These are phyloP conservation scores for Claviceps digitariae DNA, from an alignment of 2,329 filamentous ascomycete species.

Conservation along the genomic window DNA sequence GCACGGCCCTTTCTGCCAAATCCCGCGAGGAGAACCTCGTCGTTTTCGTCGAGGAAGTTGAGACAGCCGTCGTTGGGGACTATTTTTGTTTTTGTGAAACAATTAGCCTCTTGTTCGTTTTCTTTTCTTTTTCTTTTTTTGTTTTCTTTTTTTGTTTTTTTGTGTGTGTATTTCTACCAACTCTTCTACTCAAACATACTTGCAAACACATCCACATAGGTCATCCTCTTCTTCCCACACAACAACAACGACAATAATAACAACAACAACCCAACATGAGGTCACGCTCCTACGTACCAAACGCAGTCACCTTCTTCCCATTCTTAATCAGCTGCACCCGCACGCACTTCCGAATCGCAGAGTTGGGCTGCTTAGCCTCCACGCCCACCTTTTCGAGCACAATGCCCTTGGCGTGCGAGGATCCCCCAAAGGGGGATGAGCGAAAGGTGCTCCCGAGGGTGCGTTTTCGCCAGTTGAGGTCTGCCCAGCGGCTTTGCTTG, in stretches of 20 bases:
- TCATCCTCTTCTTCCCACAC: too few species aligned
- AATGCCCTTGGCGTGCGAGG: slow-evolving; percentile 99
- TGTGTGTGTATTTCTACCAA: too few species aligned
- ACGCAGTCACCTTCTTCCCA: slow-evolving; percentile 58
- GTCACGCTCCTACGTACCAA: background rate
- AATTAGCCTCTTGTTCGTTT: too few species aligned
- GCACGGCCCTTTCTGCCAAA: background rate
- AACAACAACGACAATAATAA: too few species aligned
- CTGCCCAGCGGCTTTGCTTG: background rate
- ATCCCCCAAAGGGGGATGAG: slow-evolving; percentile 63
- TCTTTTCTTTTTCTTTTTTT: too few species aligned
- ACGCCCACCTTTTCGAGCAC: slow-evolving; percentile 99
- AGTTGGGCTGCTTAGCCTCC: slow-evolving; percentile 99
- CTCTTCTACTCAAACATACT: too few species aligned
- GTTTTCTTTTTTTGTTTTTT: too few species aligned
- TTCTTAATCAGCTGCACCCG: slow-evolving; percentile 99
- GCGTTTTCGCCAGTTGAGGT: background rate
- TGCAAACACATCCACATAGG: too few species aligned
- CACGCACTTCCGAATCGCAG: slow-evolving; percentile 98
- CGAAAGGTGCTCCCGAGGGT: background rate
- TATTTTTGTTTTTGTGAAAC: background rate
- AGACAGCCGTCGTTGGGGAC: background rate
- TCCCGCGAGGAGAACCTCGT: background rate
- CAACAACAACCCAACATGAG: too few species aligned
- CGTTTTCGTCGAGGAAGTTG: background rate